phyloP scores from a whole-genome alignment of 805 yeast genomes.

The Myxozyma vanderwaltii region DNA sequence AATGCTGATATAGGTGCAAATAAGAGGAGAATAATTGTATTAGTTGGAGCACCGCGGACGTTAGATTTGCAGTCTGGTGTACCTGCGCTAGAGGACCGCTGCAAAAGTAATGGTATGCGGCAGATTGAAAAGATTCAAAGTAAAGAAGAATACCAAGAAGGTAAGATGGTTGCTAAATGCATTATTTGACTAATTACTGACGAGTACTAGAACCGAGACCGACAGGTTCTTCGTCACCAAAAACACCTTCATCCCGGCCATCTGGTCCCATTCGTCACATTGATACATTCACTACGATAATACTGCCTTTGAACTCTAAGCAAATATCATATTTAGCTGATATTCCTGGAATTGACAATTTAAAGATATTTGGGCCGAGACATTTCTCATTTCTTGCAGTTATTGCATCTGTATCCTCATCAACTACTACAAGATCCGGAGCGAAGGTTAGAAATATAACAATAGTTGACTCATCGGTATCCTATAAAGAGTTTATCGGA shows the following conservation, averaged over 20 bases:
- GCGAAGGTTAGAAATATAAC: not conserved
- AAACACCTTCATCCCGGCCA: too few species aligned
- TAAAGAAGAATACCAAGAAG: not conserved
- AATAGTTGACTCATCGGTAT: conserved; percentile 18
- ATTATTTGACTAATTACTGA: not conserved
- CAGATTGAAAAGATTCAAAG: not conserved
- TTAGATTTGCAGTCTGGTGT: not conserved
- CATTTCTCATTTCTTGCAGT: conserved; percentile 16
- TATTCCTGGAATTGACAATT: conserved; percentile 8
- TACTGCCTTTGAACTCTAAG: not conserved
- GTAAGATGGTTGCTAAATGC: not conserved
- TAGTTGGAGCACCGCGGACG: conserved; percentile 15
- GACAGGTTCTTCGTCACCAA: too few species aligned
- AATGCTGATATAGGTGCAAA: not conserved
- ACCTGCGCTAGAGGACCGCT: not conserved
- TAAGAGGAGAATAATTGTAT: conserved; percentile 1
- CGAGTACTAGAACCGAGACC: too few species aligned
- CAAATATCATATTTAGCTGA: conserved; percentile 10
- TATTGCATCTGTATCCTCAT: conserved; percentile 5
- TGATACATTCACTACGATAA: not conserved
- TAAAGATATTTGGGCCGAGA: conserved; percentile 8
- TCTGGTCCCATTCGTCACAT: not conserved
- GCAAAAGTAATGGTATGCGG: not conserved
- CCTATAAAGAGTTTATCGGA: not conserved
- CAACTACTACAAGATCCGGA: not conserved